Conservation (phyloP, 768 basidiomycete genomes). For the Lepiota venenata region DNA sequence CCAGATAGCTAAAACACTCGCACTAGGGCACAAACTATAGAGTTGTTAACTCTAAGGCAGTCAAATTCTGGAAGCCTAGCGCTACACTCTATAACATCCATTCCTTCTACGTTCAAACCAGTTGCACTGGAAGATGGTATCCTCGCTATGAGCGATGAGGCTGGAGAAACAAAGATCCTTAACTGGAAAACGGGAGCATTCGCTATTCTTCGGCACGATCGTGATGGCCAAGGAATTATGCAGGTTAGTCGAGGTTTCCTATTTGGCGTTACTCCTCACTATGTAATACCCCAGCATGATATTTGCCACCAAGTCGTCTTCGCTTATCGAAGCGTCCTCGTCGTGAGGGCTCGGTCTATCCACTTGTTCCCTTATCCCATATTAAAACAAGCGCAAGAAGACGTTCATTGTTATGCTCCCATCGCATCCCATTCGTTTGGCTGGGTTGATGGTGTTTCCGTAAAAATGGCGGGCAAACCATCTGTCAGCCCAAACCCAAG, state of each 20-base stretch:
- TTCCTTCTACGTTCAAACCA: conserved; percentile 42
- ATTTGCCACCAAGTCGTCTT: conserved; percentile 52
- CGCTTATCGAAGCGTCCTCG: conserved; percentile 42
- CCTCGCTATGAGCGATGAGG: conserved; percentile 52
- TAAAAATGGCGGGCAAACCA: conserved; percentile 20
- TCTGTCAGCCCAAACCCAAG: background rate
- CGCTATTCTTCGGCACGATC: conserved; percentile 41
- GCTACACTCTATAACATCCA: conserved; percentile 28
- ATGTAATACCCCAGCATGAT: conserved; percentile 34
- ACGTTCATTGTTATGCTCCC: conserved; percentile 27
- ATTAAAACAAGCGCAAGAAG: conserved; percentile 21
- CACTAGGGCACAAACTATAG: conserved; percentile 28
- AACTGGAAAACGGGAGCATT: conserved; percentile 50
- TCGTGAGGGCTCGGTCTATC: conserved; percentile 57
- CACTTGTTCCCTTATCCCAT: conserved; percentile 50
- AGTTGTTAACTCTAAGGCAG: conserved; percentile 26
- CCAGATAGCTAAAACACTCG: conserved; percentile 13
- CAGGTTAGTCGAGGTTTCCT: conserved; percentile 24
- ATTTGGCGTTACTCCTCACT: background rate
- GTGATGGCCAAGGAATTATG: conserved; percentile 22
- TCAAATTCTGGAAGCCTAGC: conserved; percentile 13
- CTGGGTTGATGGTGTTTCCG: conserved; percentile 62
- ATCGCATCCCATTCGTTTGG: conserved; percentile 53
- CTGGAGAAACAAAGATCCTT: conserved; percentile 45
- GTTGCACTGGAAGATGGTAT: conserved; percentile 48